Evolutionary conservation across 371 early-diverging fungal species (phyloP), one percentile per base, ranked within the genome.

Genomic region (Mortierella sp.): DNA sequence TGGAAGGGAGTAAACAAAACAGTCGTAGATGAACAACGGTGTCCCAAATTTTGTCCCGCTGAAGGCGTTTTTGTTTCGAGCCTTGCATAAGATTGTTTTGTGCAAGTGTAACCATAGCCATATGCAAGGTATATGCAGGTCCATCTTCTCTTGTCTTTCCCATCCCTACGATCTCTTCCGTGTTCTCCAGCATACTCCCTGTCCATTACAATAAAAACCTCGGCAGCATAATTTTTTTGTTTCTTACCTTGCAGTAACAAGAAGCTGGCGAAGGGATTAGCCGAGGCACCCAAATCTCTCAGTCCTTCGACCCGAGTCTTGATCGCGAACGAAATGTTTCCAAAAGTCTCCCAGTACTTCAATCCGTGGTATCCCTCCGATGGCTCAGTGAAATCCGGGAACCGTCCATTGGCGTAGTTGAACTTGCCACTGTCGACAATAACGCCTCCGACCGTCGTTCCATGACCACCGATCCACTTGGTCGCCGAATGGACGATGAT

Each of bases 401-500:
- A 95, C 37, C 87, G 86, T 59, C 95, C 95, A 70, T 92, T 94
- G 72, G 86, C 89, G 95, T 95, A 95, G 58, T 83, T 81, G 84
- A 95, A 96, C 14, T 84, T 90, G 42, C 97, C 96, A 37, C 89
- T 81, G 64, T 96, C 97, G 39, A 95, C 69, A 68, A 94, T 88
- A 50, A 94, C 89, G 50, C 96, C 93, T 59, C 95, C 96, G 62
- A 96, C 90, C 24, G 93, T 92, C 6, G 89, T 91, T 30, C 91
- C 93, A 64, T 93, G 93, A 15, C 93, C 93, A 60, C 92, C 91
- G 50, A 93, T 91, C 95, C 96, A 96, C 82, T 95, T 95, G 32
- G 95, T 96, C 14, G 96, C 92, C 34, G 93, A 93, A 52, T 91
- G 92, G 17, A 93, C 90, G 50, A 96, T 90, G 72, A 96, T 95